A percentile compares a stretch with the other conserved stretches of the same genome.
These are phyloP conservation scores for Alternaria angustiovoidea DNA, from an alignment of 2,329 filamentous ascomycete species.

Conservation along the genomic window DNA sequence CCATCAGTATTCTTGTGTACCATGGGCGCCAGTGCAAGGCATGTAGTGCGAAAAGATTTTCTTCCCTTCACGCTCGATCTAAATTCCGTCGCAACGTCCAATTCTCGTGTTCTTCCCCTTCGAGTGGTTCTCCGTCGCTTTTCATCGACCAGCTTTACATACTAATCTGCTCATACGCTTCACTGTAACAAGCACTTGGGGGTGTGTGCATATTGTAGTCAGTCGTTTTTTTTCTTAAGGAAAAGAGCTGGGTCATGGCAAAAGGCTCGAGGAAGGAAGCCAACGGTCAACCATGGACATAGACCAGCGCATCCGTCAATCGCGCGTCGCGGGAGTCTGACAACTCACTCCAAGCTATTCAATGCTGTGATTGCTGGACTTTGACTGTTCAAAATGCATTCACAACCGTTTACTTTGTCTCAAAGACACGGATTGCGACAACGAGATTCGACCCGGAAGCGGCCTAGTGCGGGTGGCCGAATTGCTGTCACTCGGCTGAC, in stretches of 20 bases:
- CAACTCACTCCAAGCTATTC: neutral
- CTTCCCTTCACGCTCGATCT: neutral
- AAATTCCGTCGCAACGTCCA: no score
- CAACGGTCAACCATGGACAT: neutral
- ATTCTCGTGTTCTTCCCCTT: neutral
- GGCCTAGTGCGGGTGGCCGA: slow-evolving; percentile 1
- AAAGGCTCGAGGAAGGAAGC: neutral
- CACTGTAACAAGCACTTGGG: neutral
- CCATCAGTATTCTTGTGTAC: neutral
- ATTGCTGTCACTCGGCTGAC: neutral
- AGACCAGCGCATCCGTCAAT: neutral
- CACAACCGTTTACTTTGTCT: neutral
- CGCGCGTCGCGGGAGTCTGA: neutral
- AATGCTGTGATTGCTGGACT: neutral
- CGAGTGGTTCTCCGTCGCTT: neutral
- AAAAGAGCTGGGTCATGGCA: neutral
- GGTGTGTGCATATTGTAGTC: no score
- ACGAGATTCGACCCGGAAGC: neutral
- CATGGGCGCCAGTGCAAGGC: neutral
- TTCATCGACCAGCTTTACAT: neutral
- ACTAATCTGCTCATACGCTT: neutral
- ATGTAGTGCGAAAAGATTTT: neutral
- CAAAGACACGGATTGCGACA: neutral
- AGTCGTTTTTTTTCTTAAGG: neutral
- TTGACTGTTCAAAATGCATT: neutral